Conservation (phyloP, 371 early-diverging fungal genomes). For the Mycotypha africana region DNA sequence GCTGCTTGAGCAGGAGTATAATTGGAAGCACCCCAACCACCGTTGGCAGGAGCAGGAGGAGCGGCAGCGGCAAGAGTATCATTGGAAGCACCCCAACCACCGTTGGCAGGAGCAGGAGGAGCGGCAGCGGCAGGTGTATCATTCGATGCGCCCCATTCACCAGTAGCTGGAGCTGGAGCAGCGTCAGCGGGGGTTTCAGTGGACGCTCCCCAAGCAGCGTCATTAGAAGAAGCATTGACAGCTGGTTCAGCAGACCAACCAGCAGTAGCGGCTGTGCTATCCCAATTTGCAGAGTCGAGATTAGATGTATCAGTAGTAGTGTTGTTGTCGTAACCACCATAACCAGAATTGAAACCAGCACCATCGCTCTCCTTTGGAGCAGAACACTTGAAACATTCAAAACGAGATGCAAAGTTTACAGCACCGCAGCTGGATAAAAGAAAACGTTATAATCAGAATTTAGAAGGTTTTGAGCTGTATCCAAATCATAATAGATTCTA, state of each 20-base stretch:
- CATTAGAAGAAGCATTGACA: constrained; percentile 8
- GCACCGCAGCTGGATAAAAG: constrained; percentile 49
- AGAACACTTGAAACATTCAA: constrained; percentile 64
- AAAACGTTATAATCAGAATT: background rate
- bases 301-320: constrained; percentile 10
- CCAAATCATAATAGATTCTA: too few species aligned
- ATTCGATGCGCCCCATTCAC: constrained; percentile 18
- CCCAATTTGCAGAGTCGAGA: constrained; percentile 14
- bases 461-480: too few species aligned
- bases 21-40: constrained; percentile 12
- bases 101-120: constrained; percentile 16
- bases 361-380: constrained; percentile 50
- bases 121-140: constrained; percentile 17
- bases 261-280: constrained; percentile 12
- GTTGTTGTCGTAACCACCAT: constrained; percentile 17
- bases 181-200: constrained; percentile 14
- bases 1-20: constrained; percentile 8
- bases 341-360: constrained; percentile 17
- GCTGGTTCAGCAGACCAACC: constrained; percentile 18
- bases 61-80: constrained; percentile 7
- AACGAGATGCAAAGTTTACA: constrained; percentile 61
- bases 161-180: constrained; percentile 21
- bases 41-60: constrained; percentile 8
- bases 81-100: constrained; percentile 24
- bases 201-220: constrained; percentile 16